Base-by-base conservation (phyloP, 2,329 filamentous ascomycete species). In the Aurifilum marmelostoma region DNA sequence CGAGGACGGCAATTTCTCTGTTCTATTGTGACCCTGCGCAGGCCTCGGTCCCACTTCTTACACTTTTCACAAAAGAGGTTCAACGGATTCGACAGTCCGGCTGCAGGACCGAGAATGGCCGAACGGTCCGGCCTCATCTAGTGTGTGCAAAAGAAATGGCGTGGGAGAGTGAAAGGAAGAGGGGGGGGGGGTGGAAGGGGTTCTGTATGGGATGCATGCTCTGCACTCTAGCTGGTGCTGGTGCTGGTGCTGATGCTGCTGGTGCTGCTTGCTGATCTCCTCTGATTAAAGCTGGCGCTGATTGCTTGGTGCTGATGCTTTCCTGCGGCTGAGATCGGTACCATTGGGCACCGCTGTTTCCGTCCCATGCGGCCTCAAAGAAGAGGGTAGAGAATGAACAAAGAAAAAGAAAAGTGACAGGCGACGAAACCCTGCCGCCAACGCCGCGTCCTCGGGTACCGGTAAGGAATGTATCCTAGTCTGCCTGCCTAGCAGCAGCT, bases 251-350 rank as follows among this genome's bases (percentile, higher is more conserved):
- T 27, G 50, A 14, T 24, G 50, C 47, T 52, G 21, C 21, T 27
- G 24, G 4, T 16, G 47, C 37, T 11, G 37, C 11, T 16, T 7
- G 52, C 27, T 29, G 27, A 18, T 59, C 16, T 32, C 8, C 16
- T 32, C n/a, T 59, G 52, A 18, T 32, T 59, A 32, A 24, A n/a
- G 32, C 50, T 9, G 18, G 47, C 9, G 47, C 47, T n/a, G 52
- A 16, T 59, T 59, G 56, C 54, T 47, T 9, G 54, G 24, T 34
- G 54, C 54, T 58, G 54, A 21, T 58, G 54, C 50, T 27, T 27
- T 34, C n/a, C n/a, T 54, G 50, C 12, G n/a, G 50, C 50, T 54
- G 50, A 47, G 21, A 7, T 16, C 27, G 52, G 24, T 47, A 14
- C 27, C 27, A 56, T 29, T 56, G 52, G 52, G 52, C 52, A 56